Base-by-base conservation (phyloP, 306 rosid species). In the Glycine soja region DNA sequence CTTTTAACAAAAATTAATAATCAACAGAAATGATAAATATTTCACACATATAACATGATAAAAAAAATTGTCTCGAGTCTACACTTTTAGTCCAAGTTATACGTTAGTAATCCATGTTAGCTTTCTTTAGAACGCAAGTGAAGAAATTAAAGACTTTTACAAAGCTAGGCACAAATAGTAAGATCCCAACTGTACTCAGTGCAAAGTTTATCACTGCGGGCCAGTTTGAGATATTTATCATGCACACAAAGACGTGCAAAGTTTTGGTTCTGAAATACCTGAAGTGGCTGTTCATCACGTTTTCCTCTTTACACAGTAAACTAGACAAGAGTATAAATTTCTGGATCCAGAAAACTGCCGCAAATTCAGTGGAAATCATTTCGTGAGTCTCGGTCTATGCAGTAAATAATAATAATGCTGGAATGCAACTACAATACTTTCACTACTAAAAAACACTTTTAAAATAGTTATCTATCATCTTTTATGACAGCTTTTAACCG, bases 231-330 rank as follows among this genome's bases (percentile, higher is more conserved):
- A 50, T 34, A 34, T 46, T 46, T 69, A 64, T 74, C 73, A 68
- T 79, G 52, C 77, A 42, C 74, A 40, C 64, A 69, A 38, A 65
- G 16, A 75, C 48, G 34, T 50, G 75, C 47, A 71, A 70, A 69
- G 70, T 42, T 24, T 24, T 24, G 30, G 30, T 24, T 24, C 30
- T 24, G 30, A 24, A 24, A 24, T 24, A 24, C 2, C 30, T 42
- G 24, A 42, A 1, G 45, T 6, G 10, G 38, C 48, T 10, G 4
- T 11, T 36, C 8, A 53, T 65, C 75, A 42, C 80, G 50, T 78
- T 56, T 30, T 65, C 57, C 75, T 83, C 42, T 72, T 64, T 42
- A 63, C 45, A 40, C 24, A 79, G 10, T 52, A 53, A 69, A 52
- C 45, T 63, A 63, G 47, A 4, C 30, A 8, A 76, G 76, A 67